A percentile compares a stretch with the other conserved stretches of the same genome.
phyloP scores from a whole-genome alignment of 75 land plant species.

The Cupressus sempervirens region DNA sequence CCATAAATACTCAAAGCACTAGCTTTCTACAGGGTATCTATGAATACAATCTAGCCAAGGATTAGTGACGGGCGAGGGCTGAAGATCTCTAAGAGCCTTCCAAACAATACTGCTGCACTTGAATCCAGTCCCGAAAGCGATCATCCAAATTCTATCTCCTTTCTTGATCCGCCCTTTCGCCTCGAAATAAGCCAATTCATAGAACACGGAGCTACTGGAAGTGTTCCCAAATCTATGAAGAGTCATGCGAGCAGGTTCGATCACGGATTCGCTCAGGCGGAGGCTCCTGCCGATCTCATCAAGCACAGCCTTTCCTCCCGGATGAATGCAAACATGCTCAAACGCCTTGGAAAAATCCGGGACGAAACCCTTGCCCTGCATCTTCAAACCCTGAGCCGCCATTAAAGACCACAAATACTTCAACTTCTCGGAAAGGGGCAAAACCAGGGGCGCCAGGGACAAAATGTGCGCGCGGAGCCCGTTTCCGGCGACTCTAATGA shows the following conservation, averaged over 20 bases:
- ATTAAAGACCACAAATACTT: slow-evolving; percentile 13
- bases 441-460: slow-evolving; percentile 29
- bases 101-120: slow-evolving; percentile 44
- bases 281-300: slow-evolving; percentile 16
- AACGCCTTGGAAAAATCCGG: slow-evolving; percentile 46
- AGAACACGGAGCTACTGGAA: slow-evolving; percentile 41
- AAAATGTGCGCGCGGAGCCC: slow-evolving; percentile 23
- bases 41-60: slow-evolving; percentile 56
- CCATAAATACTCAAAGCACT: neutral
- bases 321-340: slow-evolving; percentile 46
- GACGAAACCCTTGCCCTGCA: slow-evolving; percentile 16
- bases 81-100: slow-evolving; percentile 25
- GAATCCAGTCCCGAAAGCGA: slow-evolving; percentile 50
- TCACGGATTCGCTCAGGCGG: slow-evolving; percentile 10
- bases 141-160: slow-evolving; percentile 53
- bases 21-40: slow-evolving; percentile 26
- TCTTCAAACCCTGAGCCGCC: neutral
- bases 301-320: slow-evolving; percentile 51
- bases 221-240: slow-evolving; percentile 57
- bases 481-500: slow-evolving; percentile 31
- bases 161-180: slow-evolving; percentile 41
- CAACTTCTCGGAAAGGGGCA: slow-evolving; percentile 21
- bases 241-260: slow-evolving; percentile 44
- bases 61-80: slow-evolving; percentile 9
- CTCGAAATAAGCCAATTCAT: slow-evolving; percentile 47